Base-by-base conservation (phyloP, 148 eudicot genomes). In the Selenicereus undatus region DNA sequence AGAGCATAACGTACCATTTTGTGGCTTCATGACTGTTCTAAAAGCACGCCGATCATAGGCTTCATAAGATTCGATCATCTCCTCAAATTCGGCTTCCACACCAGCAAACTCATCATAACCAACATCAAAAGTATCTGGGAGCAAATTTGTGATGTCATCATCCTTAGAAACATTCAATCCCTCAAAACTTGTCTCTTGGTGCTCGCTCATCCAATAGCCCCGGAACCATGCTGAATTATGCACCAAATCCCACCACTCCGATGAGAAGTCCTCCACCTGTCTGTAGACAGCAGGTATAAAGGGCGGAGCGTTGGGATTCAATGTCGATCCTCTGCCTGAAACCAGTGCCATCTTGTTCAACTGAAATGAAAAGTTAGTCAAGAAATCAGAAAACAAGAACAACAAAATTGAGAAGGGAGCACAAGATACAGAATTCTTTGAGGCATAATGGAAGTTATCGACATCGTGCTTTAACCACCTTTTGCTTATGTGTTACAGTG, bases 171-270 rank as follows among this genome's bases (percentile, higher is more conserved):
- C 83, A 68, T 24, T 45, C 20, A 54, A 2, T 20, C 43, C 74
- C 36, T 66, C 74, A 75, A 81, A 74, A 74, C 50, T 66, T 17
- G 83, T 48, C 43, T 81, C 79, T 75, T 81, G 83, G 56, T 58
- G 74, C 36, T 81, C 65, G 9, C 74, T 66, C 66, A 75, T 21
- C 83, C 83, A 81, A 36, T 81, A 81, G 24, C 75, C 79, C 12
- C 75, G 79, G 43, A 81, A 81, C 83, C 74, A 75, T 0, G 35
- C 39, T 3, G 79, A 50, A 48, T 66, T 81, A 66, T 75, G 74
- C n/a, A 81, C 79, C 74, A 81, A 81, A 12, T 81, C 68, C 79
- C 79, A 81, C 83, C 83, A 81, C 22, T 81, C 83, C 3, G 83
- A 50, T 3, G 83, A 75, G 79, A 81, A 81, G 51, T 81, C 83